Evolutionary conservation across 768 basidiomycete genomes (phyloP).

Genomic region (Leccinellum albellum): DNA sequence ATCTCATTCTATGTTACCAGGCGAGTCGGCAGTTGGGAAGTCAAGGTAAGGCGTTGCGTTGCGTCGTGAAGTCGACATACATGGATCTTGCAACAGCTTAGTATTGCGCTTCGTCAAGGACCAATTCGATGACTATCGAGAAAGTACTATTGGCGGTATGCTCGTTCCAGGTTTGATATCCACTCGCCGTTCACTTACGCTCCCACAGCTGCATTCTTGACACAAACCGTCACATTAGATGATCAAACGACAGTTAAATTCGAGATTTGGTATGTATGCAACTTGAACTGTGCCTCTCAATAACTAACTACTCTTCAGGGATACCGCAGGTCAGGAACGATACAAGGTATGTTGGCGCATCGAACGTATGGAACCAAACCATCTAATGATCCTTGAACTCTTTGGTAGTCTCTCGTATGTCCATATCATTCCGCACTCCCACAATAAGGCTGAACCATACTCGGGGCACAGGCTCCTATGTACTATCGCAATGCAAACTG

Average conservation of each 20-base stretch:
- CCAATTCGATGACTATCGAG: conserved; percentile 93
- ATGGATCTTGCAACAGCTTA: conserved; percentile 48
- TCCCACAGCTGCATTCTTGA: conserved; percentile 84
- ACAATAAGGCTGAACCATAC: conserved; percentile 1
- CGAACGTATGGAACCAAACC: not conserved
- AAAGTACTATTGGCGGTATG: conserved; percentile 88
- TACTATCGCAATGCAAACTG: conserved; percentile 95
- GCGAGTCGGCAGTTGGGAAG: conserved; percentile 98
- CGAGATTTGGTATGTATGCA: conserved; percentile 81
- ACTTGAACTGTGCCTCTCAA: not conserved
- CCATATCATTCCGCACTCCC: not conserved
- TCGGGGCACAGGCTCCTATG: conserved; percentile 71
- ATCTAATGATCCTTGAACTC: not conserved
- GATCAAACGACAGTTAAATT: conserved; percentile 94
- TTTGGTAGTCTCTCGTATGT: conserved; percentile 45
- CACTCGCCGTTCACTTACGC: conserved; percentile 15
- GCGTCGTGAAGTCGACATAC: conserved; percentile 23
- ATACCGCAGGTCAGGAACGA: conserved; percentile 93
- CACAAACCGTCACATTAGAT: conserved; percentile 92
- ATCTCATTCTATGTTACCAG: conserved; percentile 39
- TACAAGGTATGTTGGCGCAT: conserved; percentile 61
- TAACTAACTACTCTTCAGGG: conserved; percentile 47
- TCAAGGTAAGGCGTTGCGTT: conserved; percentile 56
- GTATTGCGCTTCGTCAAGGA: conserved; percentile 96
- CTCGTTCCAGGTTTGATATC: not conserved